Evolutionary conservation across 345 rosid species (phyloP).

Genomic region (Citrus trifoliata): DNA sequence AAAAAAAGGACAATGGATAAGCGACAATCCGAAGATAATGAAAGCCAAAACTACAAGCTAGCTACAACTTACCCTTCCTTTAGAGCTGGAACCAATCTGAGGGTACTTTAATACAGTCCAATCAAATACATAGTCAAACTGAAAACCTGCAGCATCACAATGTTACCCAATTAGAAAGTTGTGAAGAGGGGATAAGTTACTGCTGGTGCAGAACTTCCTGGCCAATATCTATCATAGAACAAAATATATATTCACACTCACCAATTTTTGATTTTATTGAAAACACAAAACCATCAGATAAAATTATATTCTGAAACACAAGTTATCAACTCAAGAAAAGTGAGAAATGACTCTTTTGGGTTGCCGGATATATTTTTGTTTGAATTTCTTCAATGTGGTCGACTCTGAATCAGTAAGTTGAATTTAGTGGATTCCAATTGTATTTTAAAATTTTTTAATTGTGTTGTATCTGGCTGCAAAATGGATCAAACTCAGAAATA

Average conservation of each 20-base stretch:
- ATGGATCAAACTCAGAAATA: neutral
- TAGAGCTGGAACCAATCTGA: slow-evolving; percentile 61
- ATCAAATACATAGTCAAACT: slow-evolving; percentile 79
- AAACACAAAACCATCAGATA: neutral
- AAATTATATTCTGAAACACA: neutral
- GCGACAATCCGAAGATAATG: neutral
- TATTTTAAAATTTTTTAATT: neutral
- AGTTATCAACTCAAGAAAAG: neutral
- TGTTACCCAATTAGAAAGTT: neutral
- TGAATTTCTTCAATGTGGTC: neutral
- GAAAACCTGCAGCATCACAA: slow-evolving; percentile 53
- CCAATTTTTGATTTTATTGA: neutral
- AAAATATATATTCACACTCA: neutral
- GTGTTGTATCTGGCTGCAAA: neutral
- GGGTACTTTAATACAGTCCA: slow-evolving; percentile 89
- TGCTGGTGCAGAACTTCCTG: neutral
- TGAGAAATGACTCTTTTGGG: neutral
- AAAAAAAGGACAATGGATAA: neutral
- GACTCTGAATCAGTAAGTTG: neutral
- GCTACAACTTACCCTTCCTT: slow-evolving; percentile 52
- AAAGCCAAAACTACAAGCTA: slow-evolving; percentile 1
- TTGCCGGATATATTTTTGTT: neutral
- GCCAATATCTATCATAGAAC: neutral
- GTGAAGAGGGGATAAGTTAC: neutral
- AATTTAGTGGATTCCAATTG: neutral